Base-by-base conservation (phyloP, 495 filamentous ascomycete species). In the Hyaloscypha variabilis region DNA sequence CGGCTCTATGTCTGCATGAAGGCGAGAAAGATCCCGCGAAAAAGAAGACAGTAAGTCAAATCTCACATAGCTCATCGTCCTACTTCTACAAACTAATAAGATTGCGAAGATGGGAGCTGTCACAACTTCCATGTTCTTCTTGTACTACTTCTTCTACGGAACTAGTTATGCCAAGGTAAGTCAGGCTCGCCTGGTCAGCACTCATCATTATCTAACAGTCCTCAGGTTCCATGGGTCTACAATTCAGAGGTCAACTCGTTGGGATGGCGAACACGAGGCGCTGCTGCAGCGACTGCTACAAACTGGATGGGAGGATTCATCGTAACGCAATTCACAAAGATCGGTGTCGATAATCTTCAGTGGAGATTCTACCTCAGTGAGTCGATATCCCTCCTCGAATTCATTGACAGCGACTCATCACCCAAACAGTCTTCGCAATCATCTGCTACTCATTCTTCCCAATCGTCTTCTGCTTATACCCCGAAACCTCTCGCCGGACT, bases 221-320 rank as follows among this genome's bases (percentile, higher is more conserved):
- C 30, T 34, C 30, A 34, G 30, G 75, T 78, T 39, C 73, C 77
- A 28, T 79, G 77, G 76, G 69, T 79, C n/a, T 79, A 77, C 66
- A 70, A 73, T 50, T 73, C 77, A 6, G 77, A 79, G 63, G 68
- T 79, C 64, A 79, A 77, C 63, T 76, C 75, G n/a, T 69, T 79
- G 2, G 67, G 66, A 21, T 74, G 74, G 77, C 71, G 77, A n/a
- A 72, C 73, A 1, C 72, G 69, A 19, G 77, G 76, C 36, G 76
- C 76, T 23, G 72, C 77, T n/a, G 66, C 72, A 17, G 73, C 69
- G 2, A 78, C 77, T 1, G 73, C 77, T 0, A 77, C 73, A 5
- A 79, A 78, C 58, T 77, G 77, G 74, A 68, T 77, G 36, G 70
- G 69, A 57, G 72, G 66, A 17, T 77, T 77, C 39, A 71, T 75